Evolutionary conservation across 2,329 filamentous ascomycete genomes (phyloP), one percentile per base, ranked within the genome.

Genomic region (Monilinia polystroma): DNA sequence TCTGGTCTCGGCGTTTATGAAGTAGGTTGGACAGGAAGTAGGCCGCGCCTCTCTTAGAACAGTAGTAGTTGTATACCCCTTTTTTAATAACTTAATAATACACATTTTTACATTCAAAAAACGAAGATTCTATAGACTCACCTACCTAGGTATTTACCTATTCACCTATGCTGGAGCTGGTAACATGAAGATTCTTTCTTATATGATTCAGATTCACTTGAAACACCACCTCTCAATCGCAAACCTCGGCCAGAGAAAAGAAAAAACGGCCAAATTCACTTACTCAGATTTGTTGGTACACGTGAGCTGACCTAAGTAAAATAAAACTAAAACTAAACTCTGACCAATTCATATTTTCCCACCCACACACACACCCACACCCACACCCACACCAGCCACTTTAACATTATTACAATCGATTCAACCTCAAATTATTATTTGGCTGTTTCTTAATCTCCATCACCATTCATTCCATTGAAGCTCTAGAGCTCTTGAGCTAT

Each of bases 41-140:
- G n/a, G 38, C 57, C 49, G 66, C 5, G 45, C 14, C 63, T 10
- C 64, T 70, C 68, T 72, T 69, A 67, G 66, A 65, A 47, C 59
- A 47, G 49, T 59, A 59, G 57, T 59, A 43, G 53, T 51, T 65
- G 58, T 51, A 23, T 67, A 68, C 2, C 56, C 49, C 51, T 49
- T 68, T 63, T 23, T 49, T 71, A 70, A 69, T 69, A 70, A 43
- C 57, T 64, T 72, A 70, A 67, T 72, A 70, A 67, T 71, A 67
- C 65, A 58, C 64, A 59, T 55, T 63, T 53, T 69, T 67, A 51
- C 20, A 35, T 60, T 60, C 29, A 16, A 38, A 10, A 6, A 38
- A 60, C n/a, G 18, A 49, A n/a, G 18, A n/a, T 1, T n/a, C 20
- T 47, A 3, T 18, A 47, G 20, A 20, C 16, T 45, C 0, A 45